Conservation (phyloP, 495 filamentous ascomycete species). For the Cenococcum geophilum region DNA sequence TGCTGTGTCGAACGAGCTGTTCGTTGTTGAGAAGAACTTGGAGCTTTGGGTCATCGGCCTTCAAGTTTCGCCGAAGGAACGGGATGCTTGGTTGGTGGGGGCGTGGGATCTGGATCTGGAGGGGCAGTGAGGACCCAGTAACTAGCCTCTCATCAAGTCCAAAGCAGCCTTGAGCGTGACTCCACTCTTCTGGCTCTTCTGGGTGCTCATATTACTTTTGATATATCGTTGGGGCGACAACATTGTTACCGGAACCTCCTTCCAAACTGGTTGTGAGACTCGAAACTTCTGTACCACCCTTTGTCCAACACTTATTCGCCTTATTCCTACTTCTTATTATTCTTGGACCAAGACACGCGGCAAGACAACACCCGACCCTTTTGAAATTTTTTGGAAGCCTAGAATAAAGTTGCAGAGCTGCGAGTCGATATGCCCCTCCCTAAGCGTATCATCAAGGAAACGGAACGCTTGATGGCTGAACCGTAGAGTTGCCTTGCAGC, state of each 20-base stretch:
- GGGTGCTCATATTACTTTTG: not conserved
- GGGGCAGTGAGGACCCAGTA: not conserved
- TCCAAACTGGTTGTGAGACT: not conserved
- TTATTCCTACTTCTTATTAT: not conserved
- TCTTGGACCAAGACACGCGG: not conserved
- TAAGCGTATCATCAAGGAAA: conserved; percentile 98
- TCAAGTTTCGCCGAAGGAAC: not conserved
- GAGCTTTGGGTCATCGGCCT: not conserved
- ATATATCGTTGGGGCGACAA: not conserved
- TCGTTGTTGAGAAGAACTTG: not conserved
- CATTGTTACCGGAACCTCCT: not conserved
- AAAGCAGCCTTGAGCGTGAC: not conserved
- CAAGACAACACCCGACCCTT: not conserved
- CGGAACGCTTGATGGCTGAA: conserved; percentile 91
- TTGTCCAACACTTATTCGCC: not conserved
- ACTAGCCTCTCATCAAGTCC: not conserved
- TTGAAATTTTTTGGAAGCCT: not conserved
- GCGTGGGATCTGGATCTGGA: not conserved
- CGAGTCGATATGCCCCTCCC: conserved; percentile 56
- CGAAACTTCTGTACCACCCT: not conserved
- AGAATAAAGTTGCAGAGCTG: not conserved
- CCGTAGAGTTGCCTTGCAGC: conserved; percentile 56
- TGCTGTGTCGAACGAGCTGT: no score
- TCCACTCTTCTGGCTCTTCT: not conserved
- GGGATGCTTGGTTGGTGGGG: not conserved